These are phyloP conservation scores for Fusarium cyanostomum DNA, from an alignment of 2,329 filamentous ascomycete species.

Conservation along the genomic window DNA sequence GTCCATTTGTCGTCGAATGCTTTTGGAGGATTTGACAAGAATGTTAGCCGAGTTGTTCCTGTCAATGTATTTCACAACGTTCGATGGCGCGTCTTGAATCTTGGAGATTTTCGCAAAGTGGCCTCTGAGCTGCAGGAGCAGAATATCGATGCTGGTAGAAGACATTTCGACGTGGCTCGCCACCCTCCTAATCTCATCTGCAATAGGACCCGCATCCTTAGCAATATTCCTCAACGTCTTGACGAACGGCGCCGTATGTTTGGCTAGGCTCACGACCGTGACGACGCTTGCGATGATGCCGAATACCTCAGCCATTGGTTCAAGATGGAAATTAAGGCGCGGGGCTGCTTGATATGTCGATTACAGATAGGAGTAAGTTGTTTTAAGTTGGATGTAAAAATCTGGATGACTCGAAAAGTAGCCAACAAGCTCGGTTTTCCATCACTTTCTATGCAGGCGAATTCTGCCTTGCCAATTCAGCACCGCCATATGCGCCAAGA, in stretches of 20 bases:
- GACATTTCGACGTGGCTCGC: not conserved
- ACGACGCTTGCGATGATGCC: not conserved
- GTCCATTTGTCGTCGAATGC: not conserved
- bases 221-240: not conserved
- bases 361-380: not conserved
- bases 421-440: slow-evolving; percentile 6
- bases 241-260: not conserved
- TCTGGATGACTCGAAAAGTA: too few relatives aligned
- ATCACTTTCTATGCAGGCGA: too few relatives aligned
- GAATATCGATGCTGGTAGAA: not conserved
- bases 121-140: not conserved
- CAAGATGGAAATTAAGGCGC: too few relatives aligned
- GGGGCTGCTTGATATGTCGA: too few relatives aligned
- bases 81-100: not conserved
- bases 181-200: not conserved
- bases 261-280: not conserved
- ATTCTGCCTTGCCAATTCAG: not conserved
- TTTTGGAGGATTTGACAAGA: not conserved
- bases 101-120: not conserved
- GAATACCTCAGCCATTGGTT: slow-evolving; percentile 4
- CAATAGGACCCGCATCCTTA: not conserved
- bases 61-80: not conserved
- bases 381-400: not conserved
- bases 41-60: not conserved
- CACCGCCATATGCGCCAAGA: not conserved